Percentiles rank a stretch among this genome's conserved stretches.
phyloP scores from a whole-genome alignment of 257 asterid species.

The Nicotiana obtusifolia region DNA sequence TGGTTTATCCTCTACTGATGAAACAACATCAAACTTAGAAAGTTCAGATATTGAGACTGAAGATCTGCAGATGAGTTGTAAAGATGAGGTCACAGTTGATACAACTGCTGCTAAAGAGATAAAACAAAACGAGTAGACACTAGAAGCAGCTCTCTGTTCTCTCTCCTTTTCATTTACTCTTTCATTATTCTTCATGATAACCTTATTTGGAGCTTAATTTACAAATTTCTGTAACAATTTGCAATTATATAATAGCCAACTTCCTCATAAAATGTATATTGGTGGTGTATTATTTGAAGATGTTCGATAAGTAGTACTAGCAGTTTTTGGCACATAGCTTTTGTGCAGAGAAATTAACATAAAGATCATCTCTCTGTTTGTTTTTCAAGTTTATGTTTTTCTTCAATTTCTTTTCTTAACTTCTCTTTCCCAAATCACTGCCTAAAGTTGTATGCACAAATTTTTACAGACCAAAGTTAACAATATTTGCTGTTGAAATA shows the following conservation, averaged over 20 bases:
- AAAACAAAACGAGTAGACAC: background rate
- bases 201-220: background rate
- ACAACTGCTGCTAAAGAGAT: background rate
- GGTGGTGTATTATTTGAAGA: background rate
- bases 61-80: conserved; percentile 15
- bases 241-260: background rate
- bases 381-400: background rate
- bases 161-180: background rate
- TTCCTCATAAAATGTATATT: background rate
- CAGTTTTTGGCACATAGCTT: background rate
- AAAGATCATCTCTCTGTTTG: background rate
- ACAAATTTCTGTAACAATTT: background rate
- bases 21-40: conserved; percentile 15
- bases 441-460: too few species aligned
- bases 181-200: background rate
- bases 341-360: background rate
- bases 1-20: conserved; percentile 21
- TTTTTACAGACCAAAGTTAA: too few species aligned
- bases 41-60: conserved; percentile 18
- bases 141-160: background rate
- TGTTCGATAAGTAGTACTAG: background rate
- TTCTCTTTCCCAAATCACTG: background rate
- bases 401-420: background rate
- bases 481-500: too few species aligned
- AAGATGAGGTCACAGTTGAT: background rate